Percentiles rank a stretch among this genome's conserved stretches.
Evolutionary conservation across 768 basidiomycete species (phyloP).

Genomic region (Trametes punicea): DNA sequence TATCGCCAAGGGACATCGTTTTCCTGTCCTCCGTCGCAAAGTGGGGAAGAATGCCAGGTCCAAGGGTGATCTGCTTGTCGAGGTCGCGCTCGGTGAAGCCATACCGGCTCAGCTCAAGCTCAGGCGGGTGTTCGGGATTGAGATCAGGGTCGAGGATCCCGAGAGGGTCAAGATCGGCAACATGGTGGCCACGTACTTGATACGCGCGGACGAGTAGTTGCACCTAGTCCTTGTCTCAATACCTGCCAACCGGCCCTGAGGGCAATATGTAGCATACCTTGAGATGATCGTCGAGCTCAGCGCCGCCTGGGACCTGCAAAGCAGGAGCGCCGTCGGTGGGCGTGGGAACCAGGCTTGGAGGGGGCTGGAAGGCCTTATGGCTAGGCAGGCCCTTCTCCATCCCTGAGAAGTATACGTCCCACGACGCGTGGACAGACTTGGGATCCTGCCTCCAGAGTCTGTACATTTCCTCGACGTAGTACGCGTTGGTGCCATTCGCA

Average conservation of each 20-base stretch:
- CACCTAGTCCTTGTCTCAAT: slow-evolving; percentile 48
- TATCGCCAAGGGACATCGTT: slow-evolving; percentile 86
- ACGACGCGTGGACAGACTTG: slow-evolving; percentile 87
- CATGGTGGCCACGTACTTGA: slow-evolving; percentile 97
- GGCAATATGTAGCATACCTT: slow-evolving; percentile 55
- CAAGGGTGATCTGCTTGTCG: slow-evolving; percentile 90
- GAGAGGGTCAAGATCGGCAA: slow-evolving; percentile 93
- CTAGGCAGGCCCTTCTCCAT: slow-evolving; percentile 85
- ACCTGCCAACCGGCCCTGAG: background rate
- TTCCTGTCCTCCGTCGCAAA: slow-evolving; percentile 85
- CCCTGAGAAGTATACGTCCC: slow-evolving; percentile 92
- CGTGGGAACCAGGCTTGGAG: slow-evolving; percentile 70
- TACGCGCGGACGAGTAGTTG: slow-evolving; percentile 98
- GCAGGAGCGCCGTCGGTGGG: slow-evolving; percentile 39
- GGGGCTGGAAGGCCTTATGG: slow-evolving; percentile 78
- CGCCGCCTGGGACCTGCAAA: slow-evolving; percentile 42
- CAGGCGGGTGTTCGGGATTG: slow-evolving; percentile 71
- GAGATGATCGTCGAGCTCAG: slow-evolving; percentile 87
- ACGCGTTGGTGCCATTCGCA: slow-evolving; percentile 91
- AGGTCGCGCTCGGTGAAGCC: slow-evolving; percentile 94
- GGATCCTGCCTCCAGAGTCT: slow-evolving; percentile 88
- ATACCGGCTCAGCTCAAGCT: slow-evolving; percentile 91
- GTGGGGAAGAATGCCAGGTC: slow-evolving; percentile 94
- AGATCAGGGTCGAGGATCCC: slow-evolving; percentile 91
- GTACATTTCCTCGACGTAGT: slow-evolving; percentile 98